Base-by-base conservation (phyloP, 331 rosid species). In the Saraca asoca region DNA sequence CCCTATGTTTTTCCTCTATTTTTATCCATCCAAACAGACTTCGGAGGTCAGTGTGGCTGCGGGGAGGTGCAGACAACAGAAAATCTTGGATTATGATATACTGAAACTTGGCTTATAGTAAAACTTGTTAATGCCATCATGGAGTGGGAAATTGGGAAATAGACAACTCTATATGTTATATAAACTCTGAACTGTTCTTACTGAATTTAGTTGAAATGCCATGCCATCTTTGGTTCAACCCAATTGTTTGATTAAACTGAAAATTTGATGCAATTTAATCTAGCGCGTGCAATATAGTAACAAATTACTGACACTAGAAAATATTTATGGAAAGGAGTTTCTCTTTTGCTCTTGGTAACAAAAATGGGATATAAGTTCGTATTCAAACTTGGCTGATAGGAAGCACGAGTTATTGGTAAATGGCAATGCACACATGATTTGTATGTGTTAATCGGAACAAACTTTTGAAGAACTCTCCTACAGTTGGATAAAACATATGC, bases 51-150 rank as follows among this genome's bases (percentile, higher is more conserved):
- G 66, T 35, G 63, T 71, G 79, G 49, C 80, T 56, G 55, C 39
- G 56, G 73, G 63, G 78, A 64, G 60, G 69, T 45, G 75, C 57
- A 75, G 44, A 50, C 29, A 58, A 33, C 56, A 75, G 71, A 72
- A 60, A 78, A 81, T 54, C 58, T 71, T 56, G 39, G 57, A 66
- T 72, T 74, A 29, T 48, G 58, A 62, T 51, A 62, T 51, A 74
- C 72, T 69, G 79, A 76, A 67, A 51, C 75, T 74, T 75, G 70
- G 70, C 61, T 66, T 48, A 49, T 66, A 67, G 65, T 56, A 71
- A 38, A 69, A 24, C 64, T 52, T 69, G 42, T 78, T 59, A 58
- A 60, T 10, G 33, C 39, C 66, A 51, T 16, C 51, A 54, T 55
- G 62, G 12, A 35, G 55, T 55, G 39, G 61, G 58, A 29, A 24